Evolutionary conservation across 2,329 filamentous ascomycete genomes (phyloP).

Genomic region (Fusarium verrucosum): DNA sequence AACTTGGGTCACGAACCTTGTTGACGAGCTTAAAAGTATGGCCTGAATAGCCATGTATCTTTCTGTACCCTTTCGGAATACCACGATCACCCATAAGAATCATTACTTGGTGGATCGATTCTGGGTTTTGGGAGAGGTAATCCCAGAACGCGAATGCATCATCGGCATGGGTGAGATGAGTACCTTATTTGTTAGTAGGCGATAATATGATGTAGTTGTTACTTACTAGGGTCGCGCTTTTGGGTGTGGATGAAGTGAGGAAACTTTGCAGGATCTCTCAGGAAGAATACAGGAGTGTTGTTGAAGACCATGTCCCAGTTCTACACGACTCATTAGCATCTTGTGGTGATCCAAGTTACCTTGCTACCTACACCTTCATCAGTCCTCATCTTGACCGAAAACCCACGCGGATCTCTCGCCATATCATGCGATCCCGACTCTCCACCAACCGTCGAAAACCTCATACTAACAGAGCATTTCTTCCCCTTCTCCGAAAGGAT

Average conservation of each 20-base stretch:
- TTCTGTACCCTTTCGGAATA: conserved; percentile 62
- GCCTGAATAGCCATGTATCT: conserved; percentile 15
- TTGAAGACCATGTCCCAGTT: conserved; percentile 20
- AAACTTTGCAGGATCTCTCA: conserved; percentile 78
- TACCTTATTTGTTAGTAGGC: too few relatives aligned
- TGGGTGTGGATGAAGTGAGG: conserved; percentile 79
- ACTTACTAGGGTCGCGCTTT: conserved; percentile 74
- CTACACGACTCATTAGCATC: not conserved
- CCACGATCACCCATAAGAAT: conserved; percentile 66
- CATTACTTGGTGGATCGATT: conserved; percentile 67
- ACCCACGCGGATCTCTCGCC: conserved; percentile 76
- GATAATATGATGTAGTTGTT: too few relatives aligned
- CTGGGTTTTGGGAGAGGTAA: conserved; percentile 67
- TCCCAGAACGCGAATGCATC: conserved; percentile 49
- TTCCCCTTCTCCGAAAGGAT: conserved; percentile 71
- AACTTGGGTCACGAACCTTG: not conserved
- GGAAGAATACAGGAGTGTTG: conserved; percentile 79
- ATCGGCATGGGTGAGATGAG: conserved; percentile 62
- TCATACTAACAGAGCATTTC: conserved; percentile 71
- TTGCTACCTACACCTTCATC: conserved; percentile 42
- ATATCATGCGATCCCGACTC: conserved; percentile 77
- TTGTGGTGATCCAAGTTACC: not conserved
- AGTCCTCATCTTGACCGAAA: conserved; percentile 77
- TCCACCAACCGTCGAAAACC: conserved; percentile 81
- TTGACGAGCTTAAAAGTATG: conserved; percentile 20